A percentile compares a stretch with the other conserved stretches of the same genome.
Conservation (phyloP, 805 yeast species). For the Wickerhamiella musiphila region DNA sequence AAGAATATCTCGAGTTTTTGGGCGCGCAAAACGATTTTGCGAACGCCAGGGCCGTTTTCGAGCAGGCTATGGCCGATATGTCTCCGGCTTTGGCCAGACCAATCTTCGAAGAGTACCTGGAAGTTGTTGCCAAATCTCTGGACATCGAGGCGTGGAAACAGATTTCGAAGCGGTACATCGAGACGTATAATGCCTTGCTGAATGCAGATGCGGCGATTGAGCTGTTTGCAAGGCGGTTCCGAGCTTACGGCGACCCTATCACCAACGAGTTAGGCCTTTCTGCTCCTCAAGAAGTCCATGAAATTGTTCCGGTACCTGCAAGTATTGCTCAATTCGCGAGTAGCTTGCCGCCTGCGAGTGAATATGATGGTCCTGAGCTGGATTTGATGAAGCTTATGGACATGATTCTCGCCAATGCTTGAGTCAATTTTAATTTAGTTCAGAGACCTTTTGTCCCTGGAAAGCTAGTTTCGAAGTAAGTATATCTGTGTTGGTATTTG, state of each 20-base stretch:
- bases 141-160: constrained; percentile 48
- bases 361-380: constrained; percentile 14
- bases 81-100: constrained; percentile 25
- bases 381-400: constrained; percentile 8
- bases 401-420: constrained; percentile 4
- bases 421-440: no score
- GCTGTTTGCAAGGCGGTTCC: constrained; percentile 17
- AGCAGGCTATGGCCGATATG: constrained; percentile 47
- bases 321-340: not conserved
- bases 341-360: constrained; percentile 9
- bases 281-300: not conserved
- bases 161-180: constrained; percentile 49
- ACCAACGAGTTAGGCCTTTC: constrained; percentile 4
- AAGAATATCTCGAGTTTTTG: constrained; percentile 55
- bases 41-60: constrained; percentile 67
- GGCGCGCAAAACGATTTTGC: constrained; percentile 51
- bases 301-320: constrained; percentile 1
- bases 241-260: constrained; percentile 6
- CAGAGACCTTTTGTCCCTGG: no score
- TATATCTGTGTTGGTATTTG: no score
- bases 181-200: no score
- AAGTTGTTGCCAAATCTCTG: constrained; percentile 53
- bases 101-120: constrained; percentile 41
- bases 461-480: no score
- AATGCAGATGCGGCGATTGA: constrained; percentile 40